Base-by-base conservation (phyloP, 345 rosid genomes). In the Pistacia vera region DNA sequence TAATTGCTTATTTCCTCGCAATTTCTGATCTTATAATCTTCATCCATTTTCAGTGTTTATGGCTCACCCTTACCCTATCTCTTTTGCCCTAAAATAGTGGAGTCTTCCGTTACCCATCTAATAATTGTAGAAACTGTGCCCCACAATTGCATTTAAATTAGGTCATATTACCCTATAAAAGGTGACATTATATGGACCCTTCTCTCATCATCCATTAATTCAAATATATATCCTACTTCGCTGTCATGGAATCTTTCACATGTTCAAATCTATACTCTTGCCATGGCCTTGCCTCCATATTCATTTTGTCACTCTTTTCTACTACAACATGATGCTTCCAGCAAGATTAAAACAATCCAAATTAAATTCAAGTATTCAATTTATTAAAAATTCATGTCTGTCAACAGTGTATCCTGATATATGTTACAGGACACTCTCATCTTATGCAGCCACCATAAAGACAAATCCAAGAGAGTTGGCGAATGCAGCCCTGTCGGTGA, bases 371-470 rank as follows among this genome's bases (percentile, higher is more conserved):
- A 35, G 11, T 6, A 7, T 63, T 18, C 77, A 76, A 12, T 81
- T 78, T 79, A 79, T 84, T 62, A 84, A 72, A 65, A 30, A 62
- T 46, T 81, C 88, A 17, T 87, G 90, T 59, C 75, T 77, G 59
- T 68, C 56, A 56, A 83, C 90, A 35, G 56, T 69, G 69, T 87
- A 81, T 58, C 86, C 87, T 0, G 82, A 74, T 14, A 59, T 85
- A 17, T 83, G 90, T 73, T 83, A 77, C 83, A 59, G 62, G 62
- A 77, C 79, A 2, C 88, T 87, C 65, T 83, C 80, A 28, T 35
- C 82, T 58, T 79, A 83, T 60, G 83, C 81, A 11, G 46, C n/a
- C 63, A 66, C 54, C 22, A 59, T 83, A n/a, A 78, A 80, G 55
- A 78, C 57, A 28, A 66, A 60, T 75, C 86, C 81, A 4, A 62